Base-by-base conservation (phyloP, 2,329 filamentous ascomycete species). In the Aspergillus caelatus region DNA sequence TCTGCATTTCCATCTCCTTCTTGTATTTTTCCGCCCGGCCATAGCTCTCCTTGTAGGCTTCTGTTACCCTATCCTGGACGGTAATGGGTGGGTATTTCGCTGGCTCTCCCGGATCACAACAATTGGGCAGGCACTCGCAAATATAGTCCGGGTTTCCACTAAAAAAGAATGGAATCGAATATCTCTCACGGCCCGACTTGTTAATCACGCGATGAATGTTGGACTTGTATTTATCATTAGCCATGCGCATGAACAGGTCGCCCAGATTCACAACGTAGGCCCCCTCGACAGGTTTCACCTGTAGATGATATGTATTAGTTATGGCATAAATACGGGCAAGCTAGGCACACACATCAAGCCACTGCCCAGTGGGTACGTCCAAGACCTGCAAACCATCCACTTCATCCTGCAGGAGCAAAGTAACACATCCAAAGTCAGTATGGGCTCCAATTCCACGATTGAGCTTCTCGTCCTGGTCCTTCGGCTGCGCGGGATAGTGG, bases 121-220 rank as follows among this genome's bases (percentile, higher is more conserved):
- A 82, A 56, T 79, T 80, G 1, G 80, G 80, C 60, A 82, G 65
- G 62, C 80, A 81, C 61, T 77, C 68, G 54, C 81, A 78, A 9
- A 79, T 62, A 62, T 78, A 81, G 58, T 81, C 79, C 1, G 79
- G 79, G 53, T 82, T 81, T 1, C 79, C 78, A n/a, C 71, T 76
- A 62, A 78, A 81, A 66, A 81, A 81, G 60, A 81, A 79, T 0
- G 78, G 78, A 57, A 81, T 79, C 1, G 73, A 77, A 62, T 81
- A 81, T 9, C 79, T 68, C 63, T 81, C 78, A 10, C 64, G 50
- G 0, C 75, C 76, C 12, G 75, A 76, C 55, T 74, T 72, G 66
- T 81, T 81, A 57, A 82, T 81, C 0, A 81, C 79, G 0, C 79
- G 75, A 62, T 81, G 79, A 14, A 76, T 67, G 56, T 79, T 80